Base-by-base conservation (phyloP, 2,329 filamentous ascomycete genomes). In the Pseudogymnoascus sp. region DNA sequence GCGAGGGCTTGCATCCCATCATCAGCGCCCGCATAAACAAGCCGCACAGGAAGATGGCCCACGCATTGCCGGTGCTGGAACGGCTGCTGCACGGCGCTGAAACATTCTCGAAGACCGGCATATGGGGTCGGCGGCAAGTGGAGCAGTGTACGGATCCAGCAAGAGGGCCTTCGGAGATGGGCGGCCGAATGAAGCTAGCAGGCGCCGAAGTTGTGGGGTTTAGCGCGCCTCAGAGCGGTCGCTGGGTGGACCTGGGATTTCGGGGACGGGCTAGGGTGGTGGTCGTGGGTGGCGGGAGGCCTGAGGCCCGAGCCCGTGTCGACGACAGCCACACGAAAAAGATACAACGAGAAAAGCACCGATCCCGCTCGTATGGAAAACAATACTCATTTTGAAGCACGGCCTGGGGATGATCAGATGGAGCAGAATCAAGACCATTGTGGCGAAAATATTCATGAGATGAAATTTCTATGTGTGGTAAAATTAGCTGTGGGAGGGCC, bases 31-130 rank as follows among this genome's bases (percentile, higher is more conserved):
- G 46, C 46, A 53, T 29, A 26, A 31, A 56, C 26, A 33, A 56
- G 50, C n/a, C 50, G 50, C 26, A 56, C 13, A 31, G 46, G 46
- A 56, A 56, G 46, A 31, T 19, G 46, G 46, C 46, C 26, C 26
- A 56, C 26, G 50, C 29, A 56, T 56, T 56, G 50, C 50, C 50
- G 50, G n/a, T 56, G 26, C 29, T 33, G n/a, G n/a, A 56, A 19
- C 50, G 50, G 50, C 50, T 56, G 26, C 29, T 56, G 29, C 50
- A n/a, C 15, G 29, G 29, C 50, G 50, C 29, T 56, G 50, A 56
- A 56, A 56, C 50, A 56, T 56, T 56, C 50, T 56, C 50, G 50
- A 56, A 56, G 50, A 21, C 50, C 50, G 50, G 50, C 50, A 56
- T 29, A 29, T 56, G 50, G 50, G 29, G 50, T 56, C 50, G 17